Percentiles rank a stretch among this genome's conserved stretches.
phyloP scores from a whole-genome alignment of 192 early-diverging fungal species.

The Mortierella antarctica region DNA sequence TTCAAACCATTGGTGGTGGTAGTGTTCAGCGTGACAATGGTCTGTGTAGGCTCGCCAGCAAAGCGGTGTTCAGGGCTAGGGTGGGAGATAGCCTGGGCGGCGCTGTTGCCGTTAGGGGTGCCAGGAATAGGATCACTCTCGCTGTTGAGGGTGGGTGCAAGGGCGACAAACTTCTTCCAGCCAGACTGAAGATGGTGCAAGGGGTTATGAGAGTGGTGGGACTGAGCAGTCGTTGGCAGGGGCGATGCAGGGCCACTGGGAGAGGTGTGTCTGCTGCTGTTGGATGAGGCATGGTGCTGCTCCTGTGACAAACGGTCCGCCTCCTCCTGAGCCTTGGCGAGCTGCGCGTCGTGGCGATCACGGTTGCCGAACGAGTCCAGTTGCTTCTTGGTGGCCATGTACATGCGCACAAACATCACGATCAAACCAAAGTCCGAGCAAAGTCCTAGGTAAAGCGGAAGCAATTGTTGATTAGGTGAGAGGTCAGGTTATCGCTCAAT shows the following conservation, averaged over 20 bases:
- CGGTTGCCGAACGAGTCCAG: slow-evolving; percentile 20
- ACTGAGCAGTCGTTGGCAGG: not conserved
- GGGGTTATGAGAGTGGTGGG: slow-evolving; percentile 4
- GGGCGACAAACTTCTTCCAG: slow-evolving; percentile 40
- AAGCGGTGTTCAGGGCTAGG: slow-evolving; percentile 1
- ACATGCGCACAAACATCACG: slow-evolving; percentile 41
- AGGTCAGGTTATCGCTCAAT: too few species aligned
- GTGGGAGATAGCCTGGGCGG: not conserved
- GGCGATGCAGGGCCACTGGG: not conserved
- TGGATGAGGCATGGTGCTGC: not conserved
- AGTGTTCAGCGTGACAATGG: slow-evolving; percentile 9
- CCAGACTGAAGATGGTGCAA: slow-evolving; percentile 17
- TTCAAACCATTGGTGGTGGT: slow-evolving; percentile 2
- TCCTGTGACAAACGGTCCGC: slow-evolving; percentile 20
- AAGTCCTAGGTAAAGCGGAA: slow-evolving; percentile 30
- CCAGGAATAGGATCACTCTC: not conserved
- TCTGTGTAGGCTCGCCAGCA: slow-evolving; percentile 15
- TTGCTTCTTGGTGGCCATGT: slow-evolving; percentile 40
- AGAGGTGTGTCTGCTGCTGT: not conserved
- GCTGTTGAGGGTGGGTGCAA: slow-evolving; percentile 8
- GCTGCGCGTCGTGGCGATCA: slow-evolving; percentile 15
- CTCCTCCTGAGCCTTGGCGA: slow-evolving; percentile 30
- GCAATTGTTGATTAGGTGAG: not conserved
- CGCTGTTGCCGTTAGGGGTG: not conserved
- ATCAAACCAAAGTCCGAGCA: slow-evolving; percentile 52